Percentiles rank a stretch among this genome's conserved stretches.
phyloP scores from a whole-genome alignment of 495 filamentous ascomycete genomes.

The Neurospora sp. region DNA sequence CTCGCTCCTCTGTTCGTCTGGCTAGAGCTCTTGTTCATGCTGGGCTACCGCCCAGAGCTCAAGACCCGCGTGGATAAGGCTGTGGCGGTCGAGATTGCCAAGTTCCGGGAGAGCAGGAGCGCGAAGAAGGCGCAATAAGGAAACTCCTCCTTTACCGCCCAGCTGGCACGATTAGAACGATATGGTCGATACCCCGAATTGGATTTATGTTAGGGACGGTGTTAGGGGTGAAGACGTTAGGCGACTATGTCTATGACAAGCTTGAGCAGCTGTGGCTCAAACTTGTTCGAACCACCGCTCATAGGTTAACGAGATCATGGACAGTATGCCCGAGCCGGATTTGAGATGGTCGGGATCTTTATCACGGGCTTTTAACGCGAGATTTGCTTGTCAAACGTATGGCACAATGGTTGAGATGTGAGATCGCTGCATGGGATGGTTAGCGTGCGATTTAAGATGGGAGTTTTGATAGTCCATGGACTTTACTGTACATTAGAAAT shows the following conservation, averaged over 20 bases:
- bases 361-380: neutral
- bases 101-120: slow-evolving; percentile 37
- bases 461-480: neutral
- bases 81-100: slow-evolving; percentile 58
- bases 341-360: neutral
- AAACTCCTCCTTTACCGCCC: neutral
- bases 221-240: neutral
- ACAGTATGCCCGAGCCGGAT: neutral
- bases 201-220: neutral
- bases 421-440: neutral
- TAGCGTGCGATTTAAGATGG: neutral
- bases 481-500: neutral
- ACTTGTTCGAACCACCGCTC: neutral
- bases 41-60: slow-evolving; percentile 83
- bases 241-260: neutral
- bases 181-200: neutral
- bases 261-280: neutral
- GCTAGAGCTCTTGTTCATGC: slow-evolving; percentile 85
- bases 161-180: neutral
- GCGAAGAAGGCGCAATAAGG: slow-evolving; percentile 11
- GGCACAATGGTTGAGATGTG: neutral
- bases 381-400: neutral
- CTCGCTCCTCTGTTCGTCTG: slow-evolving; percentile 98
- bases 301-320: neutral
- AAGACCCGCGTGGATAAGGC: slow-evolving; percentile 66